Evolutionary conservation across 257 asterid species (phyloP).

Genomic region (Asclepias syriaca): DNA sequence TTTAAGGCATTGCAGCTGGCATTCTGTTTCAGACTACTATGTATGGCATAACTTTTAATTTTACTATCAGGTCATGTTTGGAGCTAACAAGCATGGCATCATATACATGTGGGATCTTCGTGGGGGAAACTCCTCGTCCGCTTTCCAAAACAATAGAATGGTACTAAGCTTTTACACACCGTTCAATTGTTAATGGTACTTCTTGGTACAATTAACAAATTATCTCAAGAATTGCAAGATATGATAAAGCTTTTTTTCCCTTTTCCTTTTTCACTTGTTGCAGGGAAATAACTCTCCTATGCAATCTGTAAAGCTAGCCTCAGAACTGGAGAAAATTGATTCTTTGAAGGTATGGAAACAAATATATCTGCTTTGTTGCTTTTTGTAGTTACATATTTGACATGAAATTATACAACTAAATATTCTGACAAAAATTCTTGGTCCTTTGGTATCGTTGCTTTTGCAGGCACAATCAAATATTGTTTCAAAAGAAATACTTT

Average conservation of each 20-base stretch:
- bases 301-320: slow-evolving; percentile 56
- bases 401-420: not conserved
- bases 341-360: slow-evolving; percentile 63
- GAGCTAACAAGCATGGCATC: slow-evolving; percentile 79
- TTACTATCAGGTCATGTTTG: slow-evolving; percentile 64
- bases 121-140: slow-evolving; percentile 68
- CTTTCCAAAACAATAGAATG: slow-evolving; percentile 70
- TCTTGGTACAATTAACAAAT: not conserved
- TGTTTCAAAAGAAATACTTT: slow-evolving; percentile 69
- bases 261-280: slow-evolving; percentile 13
- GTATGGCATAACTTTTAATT: not conserved
- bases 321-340: slow-evolving; percentile 70
- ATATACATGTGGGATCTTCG: slow-evolving; percentile 88
- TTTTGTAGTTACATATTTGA: not conserved
- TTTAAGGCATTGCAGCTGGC: not conserved
- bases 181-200: not conserved
- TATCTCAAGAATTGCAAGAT: not conserved
- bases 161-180: slow-evolving; percentile 29
- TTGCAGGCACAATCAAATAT: slow-evolving; percentile 89
- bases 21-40: not conserved
- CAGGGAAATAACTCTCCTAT: slow-evolving; percentile 70
- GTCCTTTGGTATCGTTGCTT: slow-evolving; percentile 7
- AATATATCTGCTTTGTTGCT: not conserved
- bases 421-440: not conserved
- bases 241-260: not conserved